A percentile compares a stretch with the other conserved stretches of the same genome.
Evolutionary conservation across 805 yeast species (phyloP).

Genomic region (Yarrowia keelungensis): DNA sequence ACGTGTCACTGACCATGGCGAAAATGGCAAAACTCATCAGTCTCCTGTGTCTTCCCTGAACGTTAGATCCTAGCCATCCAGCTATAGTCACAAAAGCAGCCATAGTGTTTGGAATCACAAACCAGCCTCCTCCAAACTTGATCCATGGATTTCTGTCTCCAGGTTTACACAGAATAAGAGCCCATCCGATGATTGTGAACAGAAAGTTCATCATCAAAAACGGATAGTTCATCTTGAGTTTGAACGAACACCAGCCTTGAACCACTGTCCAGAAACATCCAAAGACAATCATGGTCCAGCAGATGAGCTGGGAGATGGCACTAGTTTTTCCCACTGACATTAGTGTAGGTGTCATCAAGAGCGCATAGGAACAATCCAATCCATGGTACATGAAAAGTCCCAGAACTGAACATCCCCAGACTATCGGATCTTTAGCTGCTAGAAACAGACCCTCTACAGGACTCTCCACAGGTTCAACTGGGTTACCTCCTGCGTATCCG

Average conservation of each 20-base stretch:
- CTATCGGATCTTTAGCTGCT: background rate
- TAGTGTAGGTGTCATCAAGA: background rate
- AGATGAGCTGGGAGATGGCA: slow-evolving; percentile 9
- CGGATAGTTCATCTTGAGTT: background rate
- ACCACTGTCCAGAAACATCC: slow-evolving; percentile 1
- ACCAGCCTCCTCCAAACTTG: slow-evolving; percentile 24
- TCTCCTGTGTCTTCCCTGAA: background rate
- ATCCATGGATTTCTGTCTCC: slow-evolving; percentile 5
- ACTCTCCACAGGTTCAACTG: background rate
- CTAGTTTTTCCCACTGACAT: background rate
- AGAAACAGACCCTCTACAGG: background rate
- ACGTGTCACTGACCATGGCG: slow-evolving; percentile 4
- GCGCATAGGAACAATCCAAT: background rate
- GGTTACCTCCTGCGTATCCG: slow-evolving; percentile 3
- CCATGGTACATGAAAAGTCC: slow-evolving; percentile 16
- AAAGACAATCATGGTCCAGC: slow-evolving; percentile 24
- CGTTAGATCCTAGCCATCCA: background rate
- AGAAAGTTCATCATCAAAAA: background rate
- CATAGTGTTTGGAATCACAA: slow-evolving; percentile 17
- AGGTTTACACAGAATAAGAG: slow-evolving; percentile 1
- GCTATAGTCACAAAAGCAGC: background rate
- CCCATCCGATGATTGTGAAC: slow-evolving; percentile 6
- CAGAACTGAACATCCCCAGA: background rate
- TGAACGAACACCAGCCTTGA: slow-evolving; percentile 11
- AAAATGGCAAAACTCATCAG: slow-evolving; percentile 20